A percentile compares a stretch with the other conserved stretches of the same genome.
Evolutionary conservation across 108 stramenopile genomes (phyloP).

Genomic region (Stephanodiscus triporus): DNA sequence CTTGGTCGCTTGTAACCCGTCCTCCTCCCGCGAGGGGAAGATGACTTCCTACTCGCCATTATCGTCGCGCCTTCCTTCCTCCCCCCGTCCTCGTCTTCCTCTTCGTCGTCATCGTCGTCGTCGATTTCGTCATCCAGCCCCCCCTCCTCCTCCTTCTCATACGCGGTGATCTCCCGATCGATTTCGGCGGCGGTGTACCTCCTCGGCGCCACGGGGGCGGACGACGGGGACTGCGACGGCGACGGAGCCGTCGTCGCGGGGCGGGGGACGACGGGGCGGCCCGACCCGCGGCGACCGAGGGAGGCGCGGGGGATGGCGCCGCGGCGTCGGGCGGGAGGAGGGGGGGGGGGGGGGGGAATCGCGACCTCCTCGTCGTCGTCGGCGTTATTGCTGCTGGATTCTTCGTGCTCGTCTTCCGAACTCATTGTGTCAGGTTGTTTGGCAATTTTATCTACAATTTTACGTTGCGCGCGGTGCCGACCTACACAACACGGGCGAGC

Average conservation of each 20-base stretch:
- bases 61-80: neutral
- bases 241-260: neutral
- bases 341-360: neutral
- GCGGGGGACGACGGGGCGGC: neutral
- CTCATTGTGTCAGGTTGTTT: neutral
- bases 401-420: constrained; percentile 7
- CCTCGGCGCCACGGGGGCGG: constrained; percentile 1
- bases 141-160: neutral
- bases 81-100: neutral
- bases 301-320: constrained; percentile 6
- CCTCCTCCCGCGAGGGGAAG: neutral
- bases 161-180: constrained; percentile 20
- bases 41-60: constrained; percentile 16
- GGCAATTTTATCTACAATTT: too few relatives aligned
- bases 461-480: too few relatives aligned
- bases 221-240: neutral
- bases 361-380: neutral
- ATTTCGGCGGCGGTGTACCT: constrained; percentile 33
- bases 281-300: neutral
- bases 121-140: neutral
- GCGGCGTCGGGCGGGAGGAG: neutral
- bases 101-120: neutral
- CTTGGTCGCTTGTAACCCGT: neutral
- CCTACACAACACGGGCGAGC: too few relatives aligned
- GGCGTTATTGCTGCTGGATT: neutral